Conservation (phyloP, 495 filamentous ascomycete species). For the Aspergillus sparsus region DNA sequence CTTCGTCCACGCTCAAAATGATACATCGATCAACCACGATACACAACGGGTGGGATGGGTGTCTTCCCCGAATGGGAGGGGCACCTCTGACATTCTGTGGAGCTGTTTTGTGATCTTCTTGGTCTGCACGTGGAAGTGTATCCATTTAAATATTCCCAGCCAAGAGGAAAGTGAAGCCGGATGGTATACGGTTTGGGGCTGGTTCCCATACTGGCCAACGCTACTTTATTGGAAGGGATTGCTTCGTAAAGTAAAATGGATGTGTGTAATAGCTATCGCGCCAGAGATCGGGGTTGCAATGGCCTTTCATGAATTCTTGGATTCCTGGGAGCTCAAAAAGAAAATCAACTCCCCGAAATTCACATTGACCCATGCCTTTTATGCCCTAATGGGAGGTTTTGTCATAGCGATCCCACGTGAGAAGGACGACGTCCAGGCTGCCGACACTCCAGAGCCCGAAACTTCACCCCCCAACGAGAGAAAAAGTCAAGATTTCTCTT, state of each 20-base stretch:
- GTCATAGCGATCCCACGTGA: neutral
- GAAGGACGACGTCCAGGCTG: neutral
- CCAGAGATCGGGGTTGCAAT: neutral
- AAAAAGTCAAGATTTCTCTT: neutral
- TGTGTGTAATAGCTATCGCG: slow-evolving; percentile 3
- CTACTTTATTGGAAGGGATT: neutral
- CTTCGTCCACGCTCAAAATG: neutral
- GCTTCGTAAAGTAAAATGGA: neutral
- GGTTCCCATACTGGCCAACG: slow-evolving; percentile 10
- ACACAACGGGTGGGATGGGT: slow-evolving; percentile 7
- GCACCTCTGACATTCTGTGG: slow-evolving; percentile 12
- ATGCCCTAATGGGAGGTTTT: slow-evolving; percentile 5
- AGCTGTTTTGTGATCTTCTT: slow-evolving; percentile 7
- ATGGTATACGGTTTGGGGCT: slow-evolving; percentile 6
- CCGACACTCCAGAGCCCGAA: neutral
- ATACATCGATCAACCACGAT: neutral
- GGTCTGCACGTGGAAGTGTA: slow-evolving; percentile 13
- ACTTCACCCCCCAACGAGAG: neutral
- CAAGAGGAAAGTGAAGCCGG: neutral
- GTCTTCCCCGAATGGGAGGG: neutral
- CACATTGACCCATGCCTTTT: slow-evolving; percentile 3
- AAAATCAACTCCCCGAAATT: neutral
- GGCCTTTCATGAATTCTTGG: neutral
- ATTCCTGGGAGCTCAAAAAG: neutral
- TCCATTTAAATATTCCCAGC: slow-evolving; percentile 4